Evolutionary conservation across 805 yeast species (phyloP), one percentile per base, ranked within the genome.

Genomic region (Tetrapisispora nanseiensis): DNA sequence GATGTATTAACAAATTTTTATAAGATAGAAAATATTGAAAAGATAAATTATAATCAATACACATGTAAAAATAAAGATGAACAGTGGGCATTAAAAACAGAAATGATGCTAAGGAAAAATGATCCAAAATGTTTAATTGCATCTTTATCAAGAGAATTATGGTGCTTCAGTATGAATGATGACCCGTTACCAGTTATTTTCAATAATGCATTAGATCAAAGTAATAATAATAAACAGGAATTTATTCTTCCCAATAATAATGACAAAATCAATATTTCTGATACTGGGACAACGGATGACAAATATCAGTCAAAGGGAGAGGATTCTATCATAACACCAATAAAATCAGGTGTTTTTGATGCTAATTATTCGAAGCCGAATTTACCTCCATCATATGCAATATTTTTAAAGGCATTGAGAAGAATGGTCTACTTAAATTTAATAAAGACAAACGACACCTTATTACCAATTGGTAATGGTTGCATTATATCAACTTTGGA

Each of bases 381-480:
- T 39, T 44, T 62, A 32, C 65, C 70, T 6, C 63, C 68, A 3
- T 55, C 65, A 4, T 70, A 72, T 48, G 67, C 74, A 2, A 67
- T 75, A 9, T 72, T 75, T 35, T 50, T 75, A 27, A 68, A 74
- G 46, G 77, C 80, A 1, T 59, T 75, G 22, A 67, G 73, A 49
- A 68, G 68, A 49, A 61, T 62, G 46, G 55, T 75, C 19, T 46
- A 65, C 44, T 43, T 59, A 34, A 55, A 62, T 47, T 39, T 67
- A 30, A 47, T 68, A 26, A 22, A 46, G 7, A 57, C 65, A 1
- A 50, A 59, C n/a, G 57, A 58, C 33, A 59, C 58, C 33, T 48
- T 75, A 2, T 45, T 71, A 1, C 78, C 78, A 0, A 76, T 74
- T 56, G 79, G 80, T 2, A 73, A 71, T 45, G 61, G 75, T 50